phyloP scores from a whole-genome alignment of 352 stramenopile genomes.

The Phytophthora agathidicida region DNA sequence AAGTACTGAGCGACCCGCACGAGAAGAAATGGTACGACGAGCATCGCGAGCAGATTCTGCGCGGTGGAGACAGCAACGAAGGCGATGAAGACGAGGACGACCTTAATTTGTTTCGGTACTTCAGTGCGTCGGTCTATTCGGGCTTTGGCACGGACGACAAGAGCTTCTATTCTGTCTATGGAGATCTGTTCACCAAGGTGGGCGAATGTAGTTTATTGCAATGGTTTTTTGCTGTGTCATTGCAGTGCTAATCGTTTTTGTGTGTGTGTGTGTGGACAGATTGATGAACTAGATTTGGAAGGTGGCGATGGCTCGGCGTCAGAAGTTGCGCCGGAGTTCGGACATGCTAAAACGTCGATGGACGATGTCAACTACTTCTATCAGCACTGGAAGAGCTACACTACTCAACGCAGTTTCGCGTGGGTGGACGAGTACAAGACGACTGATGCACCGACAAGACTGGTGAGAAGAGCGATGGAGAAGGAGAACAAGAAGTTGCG shows the following conservation, averaged over 20 bases:
- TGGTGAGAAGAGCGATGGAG: slow-evolving; percentile 84
- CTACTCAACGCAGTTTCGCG: slow-evolving; percentile 71
- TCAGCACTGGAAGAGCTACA: slow-evolving; percentile 81
- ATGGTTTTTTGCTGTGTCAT: not conserved
- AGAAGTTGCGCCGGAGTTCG: slow-evolving; percentile 52
- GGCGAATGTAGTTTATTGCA: slow-evolving; percentile 3
- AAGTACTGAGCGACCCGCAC: slow-evolving; percentile 85
- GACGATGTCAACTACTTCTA: slow-evolving; percentile 78
- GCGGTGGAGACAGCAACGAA: slow-evolving; percentile 54
- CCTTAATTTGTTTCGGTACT: slow-evolving; percentile 82
- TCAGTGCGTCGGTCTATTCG: slow-evolving; percentile 76
- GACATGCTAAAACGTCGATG: slow-evolving; percentile 42
- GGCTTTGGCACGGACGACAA: slow-evolving; percentile 77
- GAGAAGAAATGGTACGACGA: slow-evolving; percentile 92
- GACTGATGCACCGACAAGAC: slow-evolving; percentile 74
- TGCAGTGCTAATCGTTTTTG: not conserved
- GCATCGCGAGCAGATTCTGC: slow-evolving; percentile 86
- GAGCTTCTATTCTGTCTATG: slow-evolving; percentile 84
- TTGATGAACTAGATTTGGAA: slow-evolving; percentile 69
- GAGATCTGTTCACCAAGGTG: slow-evolving; percentile 75
- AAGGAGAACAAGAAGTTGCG: slow-evolving; percentile 91
- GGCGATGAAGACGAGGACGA: slow-evolving; percentile 48
- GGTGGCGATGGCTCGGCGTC: slow-evolving; percentile 13
- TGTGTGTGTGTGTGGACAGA: slow-evolving; percentile 37
- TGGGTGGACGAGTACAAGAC: slow-evolving; percentile 88